Evolutionary conservation across 1,284 basidiomycete species (phyloP), one percentile per base, ranked within the genome.

Genomic region (Leccinum subrobustum): DNA sequence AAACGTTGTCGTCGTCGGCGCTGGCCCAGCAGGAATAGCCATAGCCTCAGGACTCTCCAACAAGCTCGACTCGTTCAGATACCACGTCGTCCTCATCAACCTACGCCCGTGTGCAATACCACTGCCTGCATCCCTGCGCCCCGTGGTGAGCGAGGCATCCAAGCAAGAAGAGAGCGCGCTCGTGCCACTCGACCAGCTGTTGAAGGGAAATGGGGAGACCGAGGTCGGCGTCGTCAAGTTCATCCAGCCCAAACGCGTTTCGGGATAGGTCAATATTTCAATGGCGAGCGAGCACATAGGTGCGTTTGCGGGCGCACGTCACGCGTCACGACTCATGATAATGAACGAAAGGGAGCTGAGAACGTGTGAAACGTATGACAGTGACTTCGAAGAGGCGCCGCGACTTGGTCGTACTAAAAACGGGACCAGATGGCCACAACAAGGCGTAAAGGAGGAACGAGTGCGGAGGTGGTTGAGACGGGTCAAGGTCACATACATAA

Each of bases 141-240:
- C 78, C 64, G 60, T 76, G 31, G 77, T 79, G 16, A 76, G 77
- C 18, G 64, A 68, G 3, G 62, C 73, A 11, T 75, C 75, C n/a
- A 64, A 75, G 27, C 27, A 27, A 8, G 78, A 78, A 59, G 72
- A 78, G n/a, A 64, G 62, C 1, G 71, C 73, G 0, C 67, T 81
- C 23, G 75, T 82, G 35, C 76, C 79, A 0, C 76, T 76, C 54
- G 82, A 85, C 69, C 75, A 75, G 61, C 66, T 85, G 35, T 82
- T 83, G 66, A 37, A 79, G 16, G 76, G 75, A 20, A 82, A 81
- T 37, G 83, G 82, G 25, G 74, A 76, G 8, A 68, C 80, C 56
- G 76, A 78, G 52, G 65, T 81, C 11, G 85, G 79, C 29, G 68
- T 70, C 57, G 80, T 84, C 61, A 65, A 66, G 37, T 68, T 74